A percentile compares a stretch with the other conserved stretches of the same genome.
These are phyloP conservation scores for Coffea humblotiana DNA, from an alignment of 305 asterid species.

Conservation along the genomic window DNA sequence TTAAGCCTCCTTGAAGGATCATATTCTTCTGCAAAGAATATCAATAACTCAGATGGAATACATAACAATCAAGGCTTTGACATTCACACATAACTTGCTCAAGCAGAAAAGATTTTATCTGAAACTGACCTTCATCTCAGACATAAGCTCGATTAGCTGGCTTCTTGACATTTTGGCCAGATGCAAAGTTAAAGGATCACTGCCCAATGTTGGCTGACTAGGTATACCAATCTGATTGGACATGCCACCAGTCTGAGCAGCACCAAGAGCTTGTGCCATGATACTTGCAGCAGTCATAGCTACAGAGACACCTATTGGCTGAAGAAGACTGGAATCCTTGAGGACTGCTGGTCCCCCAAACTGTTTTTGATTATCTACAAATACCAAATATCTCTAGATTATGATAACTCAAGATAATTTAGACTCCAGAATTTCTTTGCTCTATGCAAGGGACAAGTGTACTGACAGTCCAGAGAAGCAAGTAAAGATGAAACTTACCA, in stretches of 20 bases:
- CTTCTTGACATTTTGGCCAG: slow-evolving; percentile 75
- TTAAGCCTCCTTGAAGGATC: not conserved
- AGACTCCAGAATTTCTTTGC: not conserved
- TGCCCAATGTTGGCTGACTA: slow-evolving; percentile 45
- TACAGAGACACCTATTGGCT: slow-evolving; percentile 77
- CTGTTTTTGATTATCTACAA: slow-evolving; percentile 59
- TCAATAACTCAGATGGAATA: not conserved
- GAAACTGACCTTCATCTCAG: slow-evolving; percentile 67
- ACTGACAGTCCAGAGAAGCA: slow-evolving; percentile 16
- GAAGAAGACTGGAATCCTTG: slow-evolving; percentile 56
- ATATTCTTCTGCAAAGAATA: not conserved
- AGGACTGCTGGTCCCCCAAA: slow-evolving; percentile 55
- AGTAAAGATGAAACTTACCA: slow-evolving; percentile 47
- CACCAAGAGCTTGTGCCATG: slow-evolving; percentile 88
- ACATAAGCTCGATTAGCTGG: slow-evolving; percentile 66
- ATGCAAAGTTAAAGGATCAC: slow-evolving; percentile 75
- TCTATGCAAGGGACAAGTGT: slow-evolving; percentile 10
- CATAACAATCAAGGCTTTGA: not conserved
- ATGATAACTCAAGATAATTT: not conserved
- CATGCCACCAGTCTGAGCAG: slow-evolving; percentile 52
- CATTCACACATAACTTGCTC: not conserved
- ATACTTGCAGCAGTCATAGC: slow-evolving; percentile 78
- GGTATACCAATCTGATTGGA: slow-evolving; percentile 47
- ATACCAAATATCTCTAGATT: not conserved
- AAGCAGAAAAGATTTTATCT: slow-evolving; percentile 13